phyloP scores from a whole-genome alignment of 2,329 filamentous ascomycete species.

The Aspergillus chevalieri region DNA sequence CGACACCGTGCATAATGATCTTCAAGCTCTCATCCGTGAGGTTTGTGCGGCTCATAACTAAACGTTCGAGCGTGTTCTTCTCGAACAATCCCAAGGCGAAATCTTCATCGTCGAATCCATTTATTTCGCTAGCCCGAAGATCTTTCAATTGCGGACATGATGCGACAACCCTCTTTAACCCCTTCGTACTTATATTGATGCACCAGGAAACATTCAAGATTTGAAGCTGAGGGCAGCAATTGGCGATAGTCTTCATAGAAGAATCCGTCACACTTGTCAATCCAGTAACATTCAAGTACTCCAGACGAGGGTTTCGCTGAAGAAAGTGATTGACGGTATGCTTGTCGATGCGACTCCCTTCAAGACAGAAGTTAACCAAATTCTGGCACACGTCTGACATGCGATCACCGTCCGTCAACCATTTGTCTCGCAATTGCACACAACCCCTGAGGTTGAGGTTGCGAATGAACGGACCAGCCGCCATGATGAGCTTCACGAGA shows the following conservation, averaged over 20 bases:
- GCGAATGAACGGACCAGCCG: slow-evolving; percentile 82
- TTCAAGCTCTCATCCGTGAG: slow-evolving; percentile 68
- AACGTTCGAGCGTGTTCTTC: slow-evolving; percentile 73
- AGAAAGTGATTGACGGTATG: slow-evolving; percentile 72
- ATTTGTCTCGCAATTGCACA: slow-evolving; percentile 77
- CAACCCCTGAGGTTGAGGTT: slow-evolving; percentile 88
- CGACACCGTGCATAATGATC: slow-evolving; percentile 66
- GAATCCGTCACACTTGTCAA: slow-evolving; percentile 69
- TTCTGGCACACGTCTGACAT: slow-evolving; percentile 82
- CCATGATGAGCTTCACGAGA: slow-evolving; percentile 74
- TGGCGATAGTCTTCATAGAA: slow-evolving; percentile 78
- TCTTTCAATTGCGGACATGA: slow-evolving; percentile 70
- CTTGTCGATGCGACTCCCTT: slow-evolving; percentile 82
- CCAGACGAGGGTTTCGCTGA: slow-evolving; percentile 68
- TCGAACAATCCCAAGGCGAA: slow-evolving; percentile 70
- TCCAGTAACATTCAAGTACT: slow-evolving; percentile 81
- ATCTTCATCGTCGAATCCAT: slow-evolving; percentile 67
- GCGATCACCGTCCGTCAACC: slow-evolving; percentile 59
- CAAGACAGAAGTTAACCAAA: slow-evolving; percentile 77
- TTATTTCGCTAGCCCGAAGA: slow-evolving; percentile 73
- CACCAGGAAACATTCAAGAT: slow-evolving; percentile 91
- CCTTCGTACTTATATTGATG: slow-evolving; percentile 71
- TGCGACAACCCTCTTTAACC: slow-evolving; percentile 65
- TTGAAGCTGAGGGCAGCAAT: slow-evolving; percentile 75
- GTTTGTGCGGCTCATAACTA: slow-evolving; percentile 71